phyloP scores from a whole-genome alignment of 257 asterid genomes.

The Solanum boliviense region DNA sequence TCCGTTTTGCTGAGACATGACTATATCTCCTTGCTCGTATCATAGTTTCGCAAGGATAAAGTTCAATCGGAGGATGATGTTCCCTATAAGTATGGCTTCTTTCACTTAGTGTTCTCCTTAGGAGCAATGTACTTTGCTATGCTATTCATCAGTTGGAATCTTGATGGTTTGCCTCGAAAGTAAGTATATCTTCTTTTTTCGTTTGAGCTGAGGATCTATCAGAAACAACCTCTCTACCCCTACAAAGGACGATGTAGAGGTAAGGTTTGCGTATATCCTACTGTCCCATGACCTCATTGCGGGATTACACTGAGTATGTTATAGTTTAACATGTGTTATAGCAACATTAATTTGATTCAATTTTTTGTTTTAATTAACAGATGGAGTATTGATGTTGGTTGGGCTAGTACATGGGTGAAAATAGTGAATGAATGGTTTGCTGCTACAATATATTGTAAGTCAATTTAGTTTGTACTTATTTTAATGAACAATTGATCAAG shows the following conservation, averaged over 20 bases:
- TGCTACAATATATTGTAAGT: constrained; percentile 77
- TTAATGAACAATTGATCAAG: background rate
- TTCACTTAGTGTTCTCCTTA: constrained; percentile 69
- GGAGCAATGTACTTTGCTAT: constrained; percentile 96
- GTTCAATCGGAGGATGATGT: constrained; percentile 50
- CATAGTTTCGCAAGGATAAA: constrained; percentile 51
- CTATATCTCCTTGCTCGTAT: background rate
- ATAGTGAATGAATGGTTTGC: constrained; percentile 91
- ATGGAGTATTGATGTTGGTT: constrained; percentile 93
- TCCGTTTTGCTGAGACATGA: background rate
- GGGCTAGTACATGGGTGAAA: constrained; percentile 97
- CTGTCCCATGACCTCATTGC: background rate
- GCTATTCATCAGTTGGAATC: constrained; percentile 89
- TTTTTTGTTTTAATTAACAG: constrained; percentile 17
- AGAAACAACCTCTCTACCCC: background rate
- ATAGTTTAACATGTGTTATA: background rate
- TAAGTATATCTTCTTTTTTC: constrained; percentile 15
- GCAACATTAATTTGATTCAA: background rate
- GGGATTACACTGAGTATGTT: background rate
- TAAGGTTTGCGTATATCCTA: background rate
- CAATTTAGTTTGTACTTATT: background rate
- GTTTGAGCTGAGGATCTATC: background rate
- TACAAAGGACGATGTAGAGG: background rate
- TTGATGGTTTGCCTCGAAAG: constrained; percentile 66
- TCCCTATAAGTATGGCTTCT: constrained; percentile 80